phyloP scores from a whole-genome alignment of 2,329 filamentous ascomycete genomes.

The Clarireedia sp. region DNA sequence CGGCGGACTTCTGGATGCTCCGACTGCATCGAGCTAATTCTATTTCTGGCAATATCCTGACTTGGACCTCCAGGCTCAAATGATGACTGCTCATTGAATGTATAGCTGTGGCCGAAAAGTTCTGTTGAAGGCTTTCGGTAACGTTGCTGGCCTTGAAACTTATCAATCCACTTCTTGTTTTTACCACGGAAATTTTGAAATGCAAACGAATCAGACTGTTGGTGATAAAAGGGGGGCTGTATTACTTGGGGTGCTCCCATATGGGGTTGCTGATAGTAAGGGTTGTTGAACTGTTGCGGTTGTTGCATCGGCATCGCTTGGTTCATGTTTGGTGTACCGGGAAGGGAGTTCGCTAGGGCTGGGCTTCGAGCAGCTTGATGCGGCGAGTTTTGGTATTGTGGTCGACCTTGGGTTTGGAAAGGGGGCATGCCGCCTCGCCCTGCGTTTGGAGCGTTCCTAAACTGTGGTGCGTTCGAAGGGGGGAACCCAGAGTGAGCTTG shows the following conservation, averaged over 20 bases:
- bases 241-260: constrained; percentile 39
- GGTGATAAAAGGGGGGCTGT: constrained; percentile 36
- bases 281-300: constrained; percentile 39
- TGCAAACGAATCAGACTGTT: constrained; percentile 15
- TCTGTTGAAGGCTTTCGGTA: constrained; percentile 22
- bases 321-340: constrained; percentile 63
- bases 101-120: constrained; percentile 21
- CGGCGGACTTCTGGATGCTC: constrained; percentile 17
- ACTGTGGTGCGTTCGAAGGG: constrained; percentile 31
- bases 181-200: constrained; percentile 8
- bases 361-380: constrained; percentile 58
- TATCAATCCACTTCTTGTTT: constrained; percentile 20
- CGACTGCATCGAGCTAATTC: constrained; percentile 14
- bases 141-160: constrained; percentile 21
- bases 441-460: constrained; percentile 31
- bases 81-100: constrained; percentile 16
- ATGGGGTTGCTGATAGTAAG: constrained; percentile 30
- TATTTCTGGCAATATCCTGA: constrained; percentile 16
- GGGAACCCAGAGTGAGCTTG: constrained; percentile 45
- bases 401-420: constrained; percentile 38
- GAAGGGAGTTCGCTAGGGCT: constrained; percentile 56
- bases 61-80: constrained; percentile 17
- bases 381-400: constrained; percentile 55
- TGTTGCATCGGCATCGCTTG: constrained; percentile 56
- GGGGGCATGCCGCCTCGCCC: constrained; percentile 43